phyloP scores from a whole-genome alignment of 441 rosid genomes.

The Theobroma grandiflorum region DNA sequence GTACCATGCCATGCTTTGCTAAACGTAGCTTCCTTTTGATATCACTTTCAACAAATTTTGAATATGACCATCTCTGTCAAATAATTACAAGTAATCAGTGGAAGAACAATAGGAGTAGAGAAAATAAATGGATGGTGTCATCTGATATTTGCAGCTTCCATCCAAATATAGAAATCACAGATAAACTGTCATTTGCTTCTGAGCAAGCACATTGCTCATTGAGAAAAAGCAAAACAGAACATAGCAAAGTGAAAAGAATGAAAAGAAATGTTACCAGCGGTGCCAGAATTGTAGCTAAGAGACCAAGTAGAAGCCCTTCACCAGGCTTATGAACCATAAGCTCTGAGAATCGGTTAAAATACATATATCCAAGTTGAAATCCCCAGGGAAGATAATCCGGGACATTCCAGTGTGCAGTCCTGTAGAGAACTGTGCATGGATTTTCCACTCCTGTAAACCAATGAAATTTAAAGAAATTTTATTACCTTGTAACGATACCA shows the following conservation, averaged over 20 bases:
- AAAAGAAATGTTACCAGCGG: slow-evolving; percentile 33
- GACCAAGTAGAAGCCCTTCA: slow-evolving; percentile 35
- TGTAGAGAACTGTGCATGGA: slow-evolving; percentile 53
- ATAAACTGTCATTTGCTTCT: too few species aligned
- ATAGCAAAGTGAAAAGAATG: background rate
- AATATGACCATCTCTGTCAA: slow-evolving; percentile 48
- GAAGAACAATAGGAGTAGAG: background rate
- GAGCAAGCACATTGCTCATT: background rate
- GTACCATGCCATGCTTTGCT: slow-evolving; percentile 56
- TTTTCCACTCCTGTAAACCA: slow-evolving; percentile 27
- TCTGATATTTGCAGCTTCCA: too few species aligned
- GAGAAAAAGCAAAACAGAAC: background rate
- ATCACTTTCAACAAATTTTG: slow-evolving; percentile 49
- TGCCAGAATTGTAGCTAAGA: slow-evolving; percentile 38
- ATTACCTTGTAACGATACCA: background rate
- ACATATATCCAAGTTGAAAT: slow-evolving; percentile 36
- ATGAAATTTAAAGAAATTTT: background rate
- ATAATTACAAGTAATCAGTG: background rate
- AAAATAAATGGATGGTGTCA: background rate
- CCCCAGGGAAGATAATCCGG: slow-evolving; percentile 45
- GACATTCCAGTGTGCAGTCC: slow-evolving; percentile 48
- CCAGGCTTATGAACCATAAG: slow-evolving; percentile 51
- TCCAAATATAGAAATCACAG: too few species aligned
- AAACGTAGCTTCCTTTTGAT: slow-evolving; percentile 46
- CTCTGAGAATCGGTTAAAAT: slow-evolving; percentile 47